Conservation (phyloP, 108 stramenopile genomes). For the Cylindrotheca fusiformis region DNA sequence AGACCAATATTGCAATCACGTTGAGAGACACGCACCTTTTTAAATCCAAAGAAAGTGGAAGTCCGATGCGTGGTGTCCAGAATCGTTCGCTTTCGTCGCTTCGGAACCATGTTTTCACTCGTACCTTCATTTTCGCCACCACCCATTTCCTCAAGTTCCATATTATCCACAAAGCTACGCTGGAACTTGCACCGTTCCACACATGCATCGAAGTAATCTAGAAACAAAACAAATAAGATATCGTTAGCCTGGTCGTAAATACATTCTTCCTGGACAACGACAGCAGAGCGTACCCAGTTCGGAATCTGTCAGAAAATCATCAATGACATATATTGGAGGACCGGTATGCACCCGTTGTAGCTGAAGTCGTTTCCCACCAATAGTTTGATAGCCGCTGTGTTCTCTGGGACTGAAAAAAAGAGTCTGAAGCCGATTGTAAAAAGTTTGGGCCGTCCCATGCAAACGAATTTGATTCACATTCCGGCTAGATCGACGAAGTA, state of each 20-base stretch:
- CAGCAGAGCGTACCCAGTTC: too few relatives aligned
- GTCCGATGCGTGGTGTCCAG: slow-evolving; percentile 53
- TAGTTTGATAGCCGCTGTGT: neutral
- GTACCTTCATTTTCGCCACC: slow-evolving; percentile 1
- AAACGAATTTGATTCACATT: slow-evolving; percentile 7
- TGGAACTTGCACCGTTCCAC: slow-evolving; percentile 32
- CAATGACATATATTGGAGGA: slow-evolving; percentile 58
- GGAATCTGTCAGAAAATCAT: slow-evolving; percentile 54
- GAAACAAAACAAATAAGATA: too few relatives aligned
- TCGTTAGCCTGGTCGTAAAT: too few relatives aligned
- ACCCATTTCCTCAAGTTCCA: slow-evolving; percentile 7
- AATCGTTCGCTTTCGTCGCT: slow-evolving; percentile 15
- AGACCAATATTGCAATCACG: too few relatives aligned
- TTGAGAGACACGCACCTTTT: too few relatives aligned
- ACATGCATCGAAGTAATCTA: slow-evolving; percentile 36
- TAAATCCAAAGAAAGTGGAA: slow-evolving; percentile 50
- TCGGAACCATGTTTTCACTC: neutral
- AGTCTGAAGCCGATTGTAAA: slow-evolving; percentile 17
- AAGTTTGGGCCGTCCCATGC: slow-evolving; percentile 9
- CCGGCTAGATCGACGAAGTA: slow-evolving; percentile 4
- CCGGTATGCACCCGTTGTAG: slow-evolving; percentile 19
- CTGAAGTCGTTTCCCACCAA: slow-evolving; percentile 17
- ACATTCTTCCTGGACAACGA: too few relatives aligned
- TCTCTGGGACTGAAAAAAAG: slow-evolving; percentile 17
- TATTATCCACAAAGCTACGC: slow-evolving; percentile 52